Percentiles rank a stretch among this genome's conserved stretches.
Conservation (phyloP, 163 green algal species). For the Scenedesmus sp. region DNA sequence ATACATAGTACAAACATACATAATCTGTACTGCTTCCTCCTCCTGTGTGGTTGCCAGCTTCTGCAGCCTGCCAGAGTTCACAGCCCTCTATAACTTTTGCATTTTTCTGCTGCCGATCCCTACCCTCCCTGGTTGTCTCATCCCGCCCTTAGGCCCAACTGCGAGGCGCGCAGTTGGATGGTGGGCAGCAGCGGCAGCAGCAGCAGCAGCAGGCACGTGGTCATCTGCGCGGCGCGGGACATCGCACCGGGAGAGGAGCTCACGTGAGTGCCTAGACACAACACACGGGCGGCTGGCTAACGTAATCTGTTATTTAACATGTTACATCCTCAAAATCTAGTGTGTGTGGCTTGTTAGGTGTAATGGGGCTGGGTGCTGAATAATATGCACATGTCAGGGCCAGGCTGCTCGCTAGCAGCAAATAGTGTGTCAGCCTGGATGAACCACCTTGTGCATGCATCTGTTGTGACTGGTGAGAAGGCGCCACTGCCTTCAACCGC, state of each 20-base stretch:
- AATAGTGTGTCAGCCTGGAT: background rate
- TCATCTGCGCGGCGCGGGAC: conserved; percentile 8
- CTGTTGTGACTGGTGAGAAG: background rate
- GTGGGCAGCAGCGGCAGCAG: too few relatives aligned
- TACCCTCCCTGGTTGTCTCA: background rate
- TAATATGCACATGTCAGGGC: background rate
- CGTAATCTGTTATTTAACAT: background rate
- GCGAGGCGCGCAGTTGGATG: background rate
- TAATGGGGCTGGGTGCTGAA: too few relatives aligned
- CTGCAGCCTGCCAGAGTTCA: too few relatives aligned
- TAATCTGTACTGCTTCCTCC: too few relatives aligned
- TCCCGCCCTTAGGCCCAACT: conserved; percentile 35
- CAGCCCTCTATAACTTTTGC: background rate
- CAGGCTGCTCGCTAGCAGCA: background rate
- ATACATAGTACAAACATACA: too few relatives aligned
- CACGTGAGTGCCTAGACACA: background rate
- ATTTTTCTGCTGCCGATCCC: background rate
- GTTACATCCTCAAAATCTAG: background rate
- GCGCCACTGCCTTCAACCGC: background rate
- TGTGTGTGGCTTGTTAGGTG: background rate
- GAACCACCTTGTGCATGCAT: too few relatives aligned
- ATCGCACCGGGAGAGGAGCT: conserved; percentile 39
- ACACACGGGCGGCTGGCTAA: background rate
- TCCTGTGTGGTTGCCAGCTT: background rate
- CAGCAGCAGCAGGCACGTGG: background rate